Base-by-base conservation (phyloP, 2,329 filamentous ascomycete species). In the Pseudocercospora ulei region DNA sequence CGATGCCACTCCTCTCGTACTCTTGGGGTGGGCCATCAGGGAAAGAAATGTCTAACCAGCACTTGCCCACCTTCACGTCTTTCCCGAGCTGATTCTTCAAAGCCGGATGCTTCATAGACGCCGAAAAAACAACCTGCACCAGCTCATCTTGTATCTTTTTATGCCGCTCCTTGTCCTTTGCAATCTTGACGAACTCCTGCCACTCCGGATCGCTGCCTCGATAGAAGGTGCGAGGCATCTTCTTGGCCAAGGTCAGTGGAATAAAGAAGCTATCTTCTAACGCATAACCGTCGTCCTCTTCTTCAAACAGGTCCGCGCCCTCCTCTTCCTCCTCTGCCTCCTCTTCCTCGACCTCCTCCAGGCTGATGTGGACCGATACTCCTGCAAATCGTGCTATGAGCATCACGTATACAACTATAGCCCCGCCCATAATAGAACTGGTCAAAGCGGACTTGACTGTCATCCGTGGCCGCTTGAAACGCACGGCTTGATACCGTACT, bases 141-240 rank as follows among this genome's bases (percentile, higher is more conserved):
- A 69, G 53, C 39, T 66, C 60, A 8, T 55, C 57, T 55, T 62
- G 59, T 39, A 69, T 61, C 26, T 58, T 60, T 24, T 60, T 53
- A 11, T 63, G 54, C 39, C 62, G 56, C 18, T 58, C 34, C 16
- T 56, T 55, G 48, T 72, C 65, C n/a, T 57, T 60, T 4, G 65
- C 58, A 9, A 71, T 47, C 35, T 62, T 64, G 29, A 63, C 54
- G 39, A 69, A 72, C 37, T 66, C 66, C 50, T 70, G 64, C 69
- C 68, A 71, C 47, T 72, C 69, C 2, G 68, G 67, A 58, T 72
- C 69, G n/a, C 62, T 65, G 14, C 65, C 66, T 49, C 61, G 66
- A 56, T 70, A 72, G 41, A 57, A 69, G 3, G 56, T 61, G 22
- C 55, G 51, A 3, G 61, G 63, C 39, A 61, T 50, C 40, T 62